These are phyloP conservation scores for Glonium stellatum DNA, from an alignment of 495 filamentous ascomycete genomes.

Conservation along the genomic window DNA sequence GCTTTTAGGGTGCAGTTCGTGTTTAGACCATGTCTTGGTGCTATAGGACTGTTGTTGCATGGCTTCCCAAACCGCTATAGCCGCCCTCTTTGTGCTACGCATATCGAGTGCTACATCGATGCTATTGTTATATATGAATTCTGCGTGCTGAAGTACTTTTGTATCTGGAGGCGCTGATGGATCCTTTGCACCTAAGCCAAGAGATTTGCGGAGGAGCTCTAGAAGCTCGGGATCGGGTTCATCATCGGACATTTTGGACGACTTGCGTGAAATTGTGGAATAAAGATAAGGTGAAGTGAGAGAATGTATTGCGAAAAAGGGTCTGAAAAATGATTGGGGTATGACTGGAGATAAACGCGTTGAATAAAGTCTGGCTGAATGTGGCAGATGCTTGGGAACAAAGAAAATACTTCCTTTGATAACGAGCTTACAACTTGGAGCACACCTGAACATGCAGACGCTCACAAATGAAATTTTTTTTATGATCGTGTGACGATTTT, in stretches of 20 bases:
- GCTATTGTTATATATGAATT: conserved; percentile 84
- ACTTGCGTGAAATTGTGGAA: not conserved
- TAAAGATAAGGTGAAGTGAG: not conserved
- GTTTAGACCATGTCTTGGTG: conserved; percentile 74
- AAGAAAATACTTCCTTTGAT: too few relatives aligned
- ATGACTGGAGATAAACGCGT: not conserved
- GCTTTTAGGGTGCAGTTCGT: conserved; percentile 81
- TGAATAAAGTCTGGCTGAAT: not conserved
- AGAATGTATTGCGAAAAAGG: not conserved
- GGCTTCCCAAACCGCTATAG: conserved; percentile 62
- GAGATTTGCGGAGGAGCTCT: conserved; percentile 73
- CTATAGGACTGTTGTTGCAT: conserved; percentile 84
- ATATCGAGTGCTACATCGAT: conserved; percentile 87
- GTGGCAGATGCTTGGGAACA: not conserved
- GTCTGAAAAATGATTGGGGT: not conserved
- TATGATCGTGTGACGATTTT: too few relatives aligned
- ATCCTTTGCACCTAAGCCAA: conserved; percentile 43
- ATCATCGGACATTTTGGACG: conserved; percentile 68
- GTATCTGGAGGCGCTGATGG: conserved; percentile 54
- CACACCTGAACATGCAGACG: too few relatives aligned
- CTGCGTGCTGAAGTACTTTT: conserved; percentile 71
- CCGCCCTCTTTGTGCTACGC: conserved; percentile 69
- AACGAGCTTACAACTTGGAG: too few relatives aligned
- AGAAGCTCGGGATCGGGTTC: conserved; percentile 84
- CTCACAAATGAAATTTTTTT: too few relatives aligned